Conservation (phyloP, 148 eudicot genomes). For the Chenopodium album region DNA sequence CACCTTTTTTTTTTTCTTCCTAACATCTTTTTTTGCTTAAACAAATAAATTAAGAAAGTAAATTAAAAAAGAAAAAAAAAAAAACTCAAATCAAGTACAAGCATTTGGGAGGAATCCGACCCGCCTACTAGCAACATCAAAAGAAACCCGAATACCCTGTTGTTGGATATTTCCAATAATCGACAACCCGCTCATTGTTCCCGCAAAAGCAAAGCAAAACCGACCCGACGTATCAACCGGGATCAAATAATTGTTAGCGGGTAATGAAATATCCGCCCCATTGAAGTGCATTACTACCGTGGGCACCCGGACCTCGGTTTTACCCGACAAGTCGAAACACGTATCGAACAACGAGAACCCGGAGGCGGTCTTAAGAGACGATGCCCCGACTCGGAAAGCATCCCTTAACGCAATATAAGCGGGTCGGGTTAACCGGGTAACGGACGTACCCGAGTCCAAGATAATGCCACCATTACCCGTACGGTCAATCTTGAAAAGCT, state of each 20-base stretch:
- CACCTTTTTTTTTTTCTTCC: background rate
- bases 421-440: conserved; percentile 79
- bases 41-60: background rate
- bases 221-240: conserved; percentile 82
- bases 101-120: conserved; percentile 77
- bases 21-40: background rate
- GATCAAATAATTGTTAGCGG: conserved; percentile 82
- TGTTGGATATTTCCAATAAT: conserved; percentile 97
- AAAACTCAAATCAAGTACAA: conserved; percentile 39
- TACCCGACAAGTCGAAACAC: conserved; percentile 83
- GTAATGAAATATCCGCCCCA: conserved; percentile 73
- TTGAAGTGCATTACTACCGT: conserved; percentile 81
- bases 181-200: conserved; percentile 73
- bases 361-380: conserved; percentile 47
- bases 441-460: conserved; percentile 87
- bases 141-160: conserved; percentile 85
- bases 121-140: conserved; percentile 61
- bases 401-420: conserved; percentile 70
- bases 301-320: conserved; percentile 78
- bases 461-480: conserved; percentile 85
- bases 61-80: background rate
- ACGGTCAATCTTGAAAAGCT: conserved; percentile 59
- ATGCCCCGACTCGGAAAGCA: conserved; percentile 68
- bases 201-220: conserved; percentile 94
- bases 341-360: conserved; percentile 88